These are phyloP conservation scores for Jaapia argillacea DNA, from an alignment of 768 basidiomycete genomes.

Conservation along the genomic window DNA sequence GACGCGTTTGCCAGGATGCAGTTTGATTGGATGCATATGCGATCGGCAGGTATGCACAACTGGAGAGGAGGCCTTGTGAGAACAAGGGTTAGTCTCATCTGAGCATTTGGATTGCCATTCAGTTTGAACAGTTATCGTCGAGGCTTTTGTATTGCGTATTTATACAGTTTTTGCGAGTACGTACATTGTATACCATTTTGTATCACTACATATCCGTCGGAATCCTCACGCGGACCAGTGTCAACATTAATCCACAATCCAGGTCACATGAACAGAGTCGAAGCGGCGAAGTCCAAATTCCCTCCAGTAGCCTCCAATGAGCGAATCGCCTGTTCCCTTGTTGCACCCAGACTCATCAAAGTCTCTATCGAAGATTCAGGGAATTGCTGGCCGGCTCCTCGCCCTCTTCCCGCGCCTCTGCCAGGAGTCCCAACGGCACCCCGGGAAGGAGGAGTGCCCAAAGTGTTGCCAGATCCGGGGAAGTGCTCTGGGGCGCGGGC, in stretches of 20 bases:
- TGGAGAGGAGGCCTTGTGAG: slow-evolving; percentile 81
- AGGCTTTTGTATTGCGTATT: slow-evolving; percentile 6
- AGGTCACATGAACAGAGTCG: neutral
- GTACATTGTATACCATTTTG: slow-evolving; percentile 7
- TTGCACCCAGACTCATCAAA: slow-evolving; percentile 70
- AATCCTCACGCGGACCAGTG: no score
- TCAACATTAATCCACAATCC: no score
- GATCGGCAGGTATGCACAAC: slow-evolving; percentile 81
- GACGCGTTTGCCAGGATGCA: slow-evolving; percentile 91
- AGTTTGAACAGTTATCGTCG: no score
- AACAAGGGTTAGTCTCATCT: slow-evolving; percentile 74
- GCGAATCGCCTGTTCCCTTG: slow-evolving; percentile 67
- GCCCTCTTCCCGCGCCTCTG: slow-evolving; percentile 13
- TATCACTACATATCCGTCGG: slow-evolving; percentile 7
- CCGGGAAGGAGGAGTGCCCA: slow-evolving; percentile 39
- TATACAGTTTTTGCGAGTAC: no score
- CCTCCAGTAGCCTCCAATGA: slow-evolving; percentile 44
- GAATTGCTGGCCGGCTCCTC: slow-evolving; percentile 16
- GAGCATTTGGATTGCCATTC: slow-evolving; percentile 18
- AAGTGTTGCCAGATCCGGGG: slow-evolving; percentile 58
- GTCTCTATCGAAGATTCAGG: slow-evolving; percentile 55
- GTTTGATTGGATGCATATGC: slow-evolving; percentile 68
- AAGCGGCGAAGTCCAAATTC: neutral
- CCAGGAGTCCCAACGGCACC: no score
- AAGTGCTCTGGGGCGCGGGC: slow-evolving; percentile 28